Evolutionary conservation across 306 rosid genomes (phyloP).

Genomic region (Oemleria cerasiformis): DNA sequence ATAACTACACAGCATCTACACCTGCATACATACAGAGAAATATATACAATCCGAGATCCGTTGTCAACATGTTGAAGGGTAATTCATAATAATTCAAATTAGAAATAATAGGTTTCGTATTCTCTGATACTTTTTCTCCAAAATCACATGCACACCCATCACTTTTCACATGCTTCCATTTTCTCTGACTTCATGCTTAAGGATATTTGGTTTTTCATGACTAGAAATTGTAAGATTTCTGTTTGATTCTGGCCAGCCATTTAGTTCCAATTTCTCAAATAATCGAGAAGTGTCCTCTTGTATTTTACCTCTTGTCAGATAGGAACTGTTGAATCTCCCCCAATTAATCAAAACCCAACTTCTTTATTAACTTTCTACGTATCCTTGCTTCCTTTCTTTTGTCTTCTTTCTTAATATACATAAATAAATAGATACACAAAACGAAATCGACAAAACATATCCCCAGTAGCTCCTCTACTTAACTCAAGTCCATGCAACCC

Average conservation of each 20-base stretch:
- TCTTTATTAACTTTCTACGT: conserved; percentile 9
- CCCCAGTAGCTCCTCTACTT: conserved; percentile 2
- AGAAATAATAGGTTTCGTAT: neutral
- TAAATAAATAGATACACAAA: neutral
- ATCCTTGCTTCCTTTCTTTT: conserved; percentile 1
- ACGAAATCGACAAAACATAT: neutral
- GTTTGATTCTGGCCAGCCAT: conserved; percentile 5
- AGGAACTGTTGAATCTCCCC: conserved; percentile 1
- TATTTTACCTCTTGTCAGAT: conserved; percentile 15
- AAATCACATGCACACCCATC: conserved; percentile 8
- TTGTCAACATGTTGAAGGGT: neutral
- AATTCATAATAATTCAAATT: too few species aligned
- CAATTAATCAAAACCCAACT: neutral
- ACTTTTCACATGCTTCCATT: conserved; percentile 20
- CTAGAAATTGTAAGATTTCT: neutral
- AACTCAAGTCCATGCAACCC: conserved; percentile 10
- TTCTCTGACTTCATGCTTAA: conserved; percentile 3
- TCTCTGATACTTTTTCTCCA: neutral
- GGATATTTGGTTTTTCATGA: neutral
- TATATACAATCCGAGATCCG: neutral
- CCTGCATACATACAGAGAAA: neutral
- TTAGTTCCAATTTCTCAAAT: conserved; percentile 1
- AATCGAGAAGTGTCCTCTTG: neutral
- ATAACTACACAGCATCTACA: neutral
- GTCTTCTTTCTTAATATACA: conserved; percentile 10